A percentile compares a stretch with the other conserved stretches of the same genome.
Evolutionary conservation across 148 eudicot species (phyloP).

Genomic region (Rhododendron simsii): DNA sequence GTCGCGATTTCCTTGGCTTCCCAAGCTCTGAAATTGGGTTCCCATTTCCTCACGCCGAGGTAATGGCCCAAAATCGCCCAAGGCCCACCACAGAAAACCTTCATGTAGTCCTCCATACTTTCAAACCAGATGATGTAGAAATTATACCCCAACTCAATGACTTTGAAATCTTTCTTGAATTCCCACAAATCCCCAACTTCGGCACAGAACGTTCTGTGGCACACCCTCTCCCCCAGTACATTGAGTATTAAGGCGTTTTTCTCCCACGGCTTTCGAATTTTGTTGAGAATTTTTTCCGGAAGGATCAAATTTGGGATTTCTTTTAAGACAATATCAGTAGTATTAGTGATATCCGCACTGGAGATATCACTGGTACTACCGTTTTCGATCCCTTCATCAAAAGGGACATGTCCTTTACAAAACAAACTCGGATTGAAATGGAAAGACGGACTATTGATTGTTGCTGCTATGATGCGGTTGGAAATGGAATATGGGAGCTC

Average conservation of each 20-base stretch:
- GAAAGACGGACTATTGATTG: no score
- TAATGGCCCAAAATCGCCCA: not conserved
- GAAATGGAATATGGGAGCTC: no score
- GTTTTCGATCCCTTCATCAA: no score
- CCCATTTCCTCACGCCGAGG: not conserved
- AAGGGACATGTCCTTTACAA: no score
- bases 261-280: not conserved
- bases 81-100: not conserved
- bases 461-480: no score
- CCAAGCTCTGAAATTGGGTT: not conserved
- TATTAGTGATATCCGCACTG: no score
- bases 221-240: not conserved
- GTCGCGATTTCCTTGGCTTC: not conserved
- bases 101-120: not conserved
- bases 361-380: no score
- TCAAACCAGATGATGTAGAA: not conserved
- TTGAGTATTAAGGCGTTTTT: not conserved
- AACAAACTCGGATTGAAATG: no score
- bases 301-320: not conserved
- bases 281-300: not conserved
- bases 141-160: not conserved
- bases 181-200: not conserved
- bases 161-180: not conserved
- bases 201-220: not conserved
- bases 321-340: no score